phyloP scores from a whole-genome alignment of 2,329 filamentous ascomycete species.

The Aspergillus aculeatinus region DNA sequence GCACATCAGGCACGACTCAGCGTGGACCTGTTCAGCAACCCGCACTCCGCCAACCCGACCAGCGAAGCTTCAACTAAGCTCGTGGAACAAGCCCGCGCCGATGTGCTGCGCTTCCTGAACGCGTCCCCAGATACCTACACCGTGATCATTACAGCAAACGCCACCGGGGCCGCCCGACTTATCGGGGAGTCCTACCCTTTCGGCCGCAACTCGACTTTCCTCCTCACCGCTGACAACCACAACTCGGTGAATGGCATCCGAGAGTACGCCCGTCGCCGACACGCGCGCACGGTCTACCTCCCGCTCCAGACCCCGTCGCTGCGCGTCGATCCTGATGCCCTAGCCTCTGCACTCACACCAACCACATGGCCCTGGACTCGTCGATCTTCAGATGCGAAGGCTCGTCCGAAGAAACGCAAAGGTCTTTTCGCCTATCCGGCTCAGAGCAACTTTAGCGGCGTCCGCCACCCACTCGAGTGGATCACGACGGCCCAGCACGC shows the following conservation, averaged over 20 bases:
- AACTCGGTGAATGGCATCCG: constrained; percentile 14
- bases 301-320: constrained; percentile 5
- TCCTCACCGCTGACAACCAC: constrained; percentile 13
- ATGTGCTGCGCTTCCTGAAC: constrained; percentile 7
- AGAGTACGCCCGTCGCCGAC: constrained; percentile 5
- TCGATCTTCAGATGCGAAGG: neutral
- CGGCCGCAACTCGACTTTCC: neutral
- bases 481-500: constrained; percentile 5
- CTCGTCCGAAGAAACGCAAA: neutral
- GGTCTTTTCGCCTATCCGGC: constrained; percentile 14
- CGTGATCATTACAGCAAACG: constrained; percentile 13
- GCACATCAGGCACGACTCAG: constrained; percentile 9
- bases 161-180: constrained; percentile 11
- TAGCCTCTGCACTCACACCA: constrained; percentile 1
- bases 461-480: constrained; percentile 12
- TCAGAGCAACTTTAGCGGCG: constrained; percentile 14
- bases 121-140: constrained; percentile 10
- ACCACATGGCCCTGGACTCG: neutral
- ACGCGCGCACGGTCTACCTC: constrained; percentile 11
- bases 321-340: constrained; percentile 3
- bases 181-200: constrained; percentile 12
- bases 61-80: constrained; percentile 8
- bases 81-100: constrained; percentile 10
- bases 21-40: constrained; percentile 8
- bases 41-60: constrained; percentile 11